Percentiles rank a stretch among this genome's conserved stretches.
phyloP scores from a whole-genome alignment of 495 filamentous ascomycete genomes.

The Immersiella caudata region DNA sequence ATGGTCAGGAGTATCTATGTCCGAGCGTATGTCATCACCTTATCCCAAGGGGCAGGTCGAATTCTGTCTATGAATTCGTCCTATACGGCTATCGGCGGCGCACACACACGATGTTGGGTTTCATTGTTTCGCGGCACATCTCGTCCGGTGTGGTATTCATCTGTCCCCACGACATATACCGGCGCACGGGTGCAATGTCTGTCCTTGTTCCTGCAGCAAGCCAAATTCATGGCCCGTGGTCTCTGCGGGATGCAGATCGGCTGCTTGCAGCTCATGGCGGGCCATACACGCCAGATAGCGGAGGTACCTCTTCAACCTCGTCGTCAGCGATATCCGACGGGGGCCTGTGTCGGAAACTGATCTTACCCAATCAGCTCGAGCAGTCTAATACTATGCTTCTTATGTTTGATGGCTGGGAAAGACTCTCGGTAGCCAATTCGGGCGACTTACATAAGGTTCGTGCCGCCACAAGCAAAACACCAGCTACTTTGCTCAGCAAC shows the following conservation, averaged over 20 bases:
- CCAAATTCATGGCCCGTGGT: neutral
- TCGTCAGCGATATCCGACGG: no score
- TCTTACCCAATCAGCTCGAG: neutral
- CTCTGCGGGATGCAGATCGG: neutral
- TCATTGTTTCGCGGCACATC: neutral
- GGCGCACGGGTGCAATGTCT: neutral
- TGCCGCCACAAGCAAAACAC: neutral
- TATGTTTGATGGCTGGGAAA: neutral
- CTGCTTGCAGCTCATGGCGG: neutral
- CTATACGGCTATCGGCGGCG: neutral
- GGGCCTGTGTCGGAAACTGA: no score
- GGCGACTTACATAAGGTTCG: neutral
- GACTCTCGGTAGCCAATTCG: neutral
- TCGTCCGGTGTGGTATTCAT: neutral
- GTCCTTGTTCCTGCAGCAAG: conserved; percentile 12
- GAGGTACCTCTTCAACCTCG: no score
- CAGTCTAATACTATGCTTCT: neutral
- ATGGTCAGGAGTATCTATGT: neutral
- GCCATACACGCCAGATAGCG: neutral
- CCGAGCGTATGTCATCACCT: neutral
- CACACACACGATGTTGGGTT: neutral
- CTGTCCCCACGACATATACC: neutral
- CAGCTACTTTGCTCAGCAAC: neutral
- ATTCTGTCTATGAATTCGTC: neutral
- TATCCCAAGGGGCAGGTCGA: neutral